Evolutionary conservation across 371 early-diverging fungal species (phyloP), one percentile per base, ranked within the genome.

Genomic region (Mortierella polycephala): DNA sequence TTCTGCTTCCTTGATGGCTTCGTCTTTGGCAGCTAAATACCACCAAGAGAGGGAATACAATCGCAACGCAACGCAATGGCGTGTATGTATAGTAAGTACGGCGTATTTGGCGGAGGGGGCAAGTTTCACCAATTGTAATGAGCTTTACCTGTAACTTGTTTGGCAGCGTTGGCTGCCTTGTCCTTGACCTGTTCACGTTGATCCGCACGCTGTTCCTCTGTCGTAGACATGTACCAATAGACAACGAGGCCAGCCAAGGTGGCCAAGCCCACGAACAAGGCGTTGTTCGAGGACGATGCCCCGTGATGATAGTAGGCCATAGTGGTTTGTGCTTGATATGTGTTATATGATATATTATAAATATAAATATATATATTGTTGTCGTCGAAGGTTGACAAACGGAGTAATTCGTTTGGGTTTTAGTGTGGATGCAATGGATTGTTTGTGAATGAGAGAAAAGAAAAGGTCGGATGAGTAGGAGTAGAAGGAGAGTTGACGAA

Each of bases 161-260:
- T 58, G 40, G 60, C 66, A 44, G 71, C 60, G 9, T 64, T 51
- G 20, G 37, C 11, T 16, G 60, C 58, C 59, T 67, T 72, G 9
- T 77, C 72, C 51, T 65, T 71, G 45, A 65, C 16, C 13, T 72
- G 64, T 1, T 62, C 65, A 5, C 64, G 64, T 23, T 77, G 72
- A 10, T 42, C 51, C 2, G 69, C 69, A 23, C 79, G 79, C 53
- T 77, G 54, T 23, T 77, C 79, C 42, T 77, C 79, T 18, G 72
- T 77, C 20, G 79, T 77, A 44, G 79, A 12, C 79, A 77, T 77
- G 52, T 69, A 77, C 79, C 79, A 77, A 56, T 68, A 77, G 50
- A 60, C 66, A 23, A 54, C 18, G 47, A 64, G 59, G 21, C 79
- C 47, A 9, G 69, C 67, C 20, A 71, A 47, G 18, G 79, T 46